phyloP scores from a whole-genome alignment of 805 yeast genomes.

The Hanseniaspora meyeri region DNA sequence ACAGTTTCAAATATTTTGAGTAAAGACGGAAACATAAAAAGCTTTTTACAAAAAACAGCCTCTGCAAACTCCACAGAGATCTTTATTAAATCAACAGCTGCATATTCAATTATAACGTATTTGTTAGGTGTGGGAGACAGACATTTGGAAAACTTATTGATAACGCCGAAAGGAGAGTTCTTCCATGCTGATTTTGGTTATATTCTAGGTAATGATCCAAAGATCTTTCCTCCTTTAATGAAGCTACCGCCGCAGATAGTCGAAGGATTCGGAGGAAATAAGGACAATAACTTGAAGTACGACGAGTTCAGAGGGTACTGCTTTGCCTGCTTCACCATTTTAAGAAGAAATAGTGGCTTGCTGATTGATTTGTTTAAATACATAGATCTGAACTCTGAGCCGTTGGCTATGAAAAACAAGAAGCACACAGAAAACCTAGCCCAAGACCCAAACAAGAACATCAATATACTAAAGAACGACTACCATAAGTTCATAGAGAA shows the following conservation, averaged over 20 bases:
- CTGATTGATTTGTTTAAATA: constrained; percentile 82
- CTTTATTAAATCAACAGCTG: constrained; percentile 90
- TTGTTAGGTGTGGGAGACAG: constrained; percentile 94
- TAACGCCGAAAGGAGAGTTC: constrained; percentile 74
- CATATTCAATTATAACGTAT: constrained; percentile 92
- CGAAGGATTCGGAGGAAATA: constrained; percentile 93
- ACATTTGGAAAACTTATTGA: constrained; percentile 78
- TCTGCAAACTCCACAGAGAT: constrained; percentile 27
- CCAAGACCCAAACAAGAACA: background rate
- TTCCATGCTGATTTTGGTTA: constrained; percentile 98
- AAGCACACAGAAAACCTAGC: background rate
- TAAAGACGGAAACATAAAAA: constrained; percentile 62
- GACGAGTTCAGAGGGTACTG: constrained; percentile 82
- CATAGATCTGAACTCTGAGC: constrained; percentile 7
- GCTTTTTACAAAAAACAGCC: constrained; percentile 56
- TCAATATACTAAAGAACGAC: constrained; percentile 5
- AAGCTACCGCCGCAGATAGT: constrained; percentile 91
- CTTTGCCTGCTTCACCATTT: constrained; percentile 82
- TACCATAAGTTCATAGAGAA: constrained; percentile 65
- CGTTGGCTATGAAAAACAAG: background rate
- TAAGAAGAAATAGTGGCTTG: constrained; percentile 79
- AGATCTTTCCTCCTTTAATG: constrained; percentile 98
- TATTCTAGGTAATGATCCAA: constrained; percentile 91
- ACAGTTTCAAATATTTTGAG: constrained; percentile 70
- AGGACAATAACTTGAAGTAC: constrained; percentile 58